Percentiles rank a stretch among this genome's conserved stretches.
phyloP scores from a whole-genome alignment of 495 filamentous ascomycete genomes.

The Penicillium salamii region DNA sequence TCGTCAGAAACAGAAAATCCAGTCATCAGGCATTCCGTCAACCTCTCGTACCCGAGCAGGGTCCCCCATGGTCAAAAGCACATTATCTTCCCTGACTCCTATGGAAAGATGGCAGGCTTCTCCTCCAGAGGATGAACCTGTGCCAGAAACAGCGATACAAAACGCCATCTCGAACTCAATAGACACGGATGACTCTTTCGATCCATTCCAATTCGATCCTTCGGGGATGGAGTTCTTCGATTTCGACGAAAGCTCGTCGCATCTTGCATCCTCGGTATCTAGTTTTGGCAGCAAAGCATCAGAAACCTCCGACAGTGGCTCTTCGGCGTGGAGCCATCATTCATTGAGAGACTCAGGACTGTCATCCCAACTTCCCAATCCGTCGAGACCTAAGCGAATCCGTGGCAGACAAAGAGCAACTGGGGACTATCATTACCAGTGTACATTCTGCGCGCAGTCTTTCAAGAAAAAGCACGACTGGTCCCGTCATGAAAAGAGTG shows the following conservation, averaged over 20 bases:
- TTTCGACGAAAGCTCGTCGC: slow-evolving; percentile 25
- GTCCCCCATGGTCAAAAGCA: slow-evolving; percentile 39
- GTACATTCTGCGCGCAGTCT: slow-evolving; percentile 79
- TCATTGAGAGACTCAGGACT: slow-evolving; percentile 30
- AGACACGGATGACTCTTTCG: slow-evolving; percentile 51
- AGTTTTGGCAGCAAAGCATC: slow-evolving; percentile 32
- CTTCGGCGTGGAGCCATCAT: slow-evolving; percentile 48
- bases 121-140: slow-evolving; percentile 67
- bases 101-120: slow-evolving; percentile 79
- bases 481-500: slow-evolving; percentile 77
- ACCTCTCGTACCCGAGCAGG: slow-evolving; percentile 36
- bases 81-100: slow-evolving; percentile 58
- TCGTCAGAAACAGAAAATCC: slow-evolving; percentile 48
- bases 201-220: slow-evolving; percentile 39
- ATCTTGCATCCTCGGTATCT: slow-evolving; percentile 26
- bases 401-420: slow-evolving; percentile 48
- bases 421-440: slow-evolving; percentile 59
- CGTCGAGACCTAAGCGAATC: slow-evolving; percentile 7
- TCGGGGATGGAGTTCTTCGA: slow-evolving; percentile 20
- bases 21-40: slow-evolving; percentile 49
- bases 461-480: slow-evolving; percentile 86
- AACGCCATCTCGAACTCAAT: slow-evolving; percentile 56
- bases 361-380: slow-evolving; percentile 17
- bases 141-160: slow-evolving; percentile 31
- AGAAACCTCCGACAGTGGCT: slow-evolving; percentile 33